phyloP scores from a whole-genome alignment of 805 yeast genomes.

The Starmerella sp. region DNA sequence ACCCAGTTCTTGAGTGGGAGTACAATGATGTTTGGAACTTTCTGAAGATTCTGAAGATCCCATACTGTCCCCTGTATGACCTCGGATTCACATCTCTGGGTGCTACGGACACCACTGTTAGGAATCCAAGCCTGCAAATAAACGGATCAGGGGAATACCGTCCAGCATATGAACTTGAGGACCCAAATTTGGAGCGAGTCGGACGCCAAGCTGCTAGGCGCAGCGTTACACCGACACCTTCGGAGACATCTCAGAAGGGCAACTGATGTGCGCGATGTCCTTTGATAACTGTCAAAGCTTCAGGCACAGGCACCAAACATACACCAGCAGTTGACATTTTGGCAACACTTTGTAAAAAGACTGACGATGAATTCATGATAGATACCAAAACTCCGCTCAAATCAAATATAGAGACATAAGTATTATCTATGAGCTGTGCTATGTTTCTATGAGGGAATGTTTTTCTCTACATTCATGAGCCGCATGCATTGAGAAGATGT shows the following conservation, averaged over 20 bases:
- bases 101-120: slow-evolving; percentile 55
- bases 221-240: background rate
- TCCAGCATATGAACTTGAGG: slow-evolving; percentile 37
- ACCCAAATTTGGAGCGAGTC: slow-evolving; percentile 48
- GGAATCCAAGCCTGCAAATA: slow-evolving; percentile 49
- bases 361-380: no score
- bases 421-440: no score
- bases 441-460: no score
- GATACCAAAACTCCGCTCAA: no score
- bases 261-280: no score
- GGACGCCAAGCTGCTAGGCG: slow-evolving; percentile 27
- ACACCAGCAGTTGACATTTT: no score
- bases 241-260: background rate
- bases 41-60: slow-evolving; percentile 43
- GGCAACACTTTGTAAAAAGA: no score
- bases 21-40: slow-evolving; percentile 76
- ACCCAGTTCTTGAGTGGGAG: slow-evolving; percentile 84
- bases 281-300: no score
- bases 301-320: no score
- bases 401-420: no score
- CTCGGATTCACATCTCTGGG: slow-evolving; percentile 85
- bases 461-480: no score
- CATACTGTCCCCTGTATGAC: slow-evolving; percentile 70
- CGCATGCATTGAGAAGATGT: no score
- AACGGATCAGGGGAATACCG: slow-evolving; percentile 36